Evolutionary conservation across 192 early-diverging fungal species (phyloP), one percentile per base, ranked within the genome.

Genomic region (Coemansia sp.): DNA sequence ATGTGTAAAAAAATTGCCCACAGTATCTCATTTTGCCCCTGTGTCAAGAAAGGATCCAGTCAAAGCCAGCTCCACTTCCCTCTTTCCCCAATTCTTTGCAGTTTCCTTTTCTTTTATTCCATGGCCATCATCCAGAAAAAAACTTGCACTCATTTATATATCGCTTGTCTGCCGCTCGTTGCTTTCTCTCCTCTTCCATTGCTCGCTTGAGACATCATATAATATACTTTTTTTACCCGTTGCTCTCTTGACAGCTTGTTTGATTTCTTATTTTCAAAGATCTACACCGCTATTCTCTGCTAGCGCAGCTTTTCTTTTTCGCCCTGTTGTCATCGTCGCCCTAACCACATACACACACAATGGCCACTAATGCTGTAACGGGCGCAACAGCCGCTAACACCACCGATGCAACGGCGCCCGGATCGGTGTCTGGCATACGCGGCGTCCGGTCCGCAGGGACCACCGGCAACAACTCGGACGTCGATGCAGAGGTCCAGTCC

Each of bases 401-500:
- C 31, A 30, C 55, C 26, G 55, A 57, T 6, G 30, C 55, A 20
- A 29, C 31, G 8, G 31, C 55, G 30, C 30, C 55, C 1, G 55
- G 55, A 57, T 57, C 55, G 28, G 1, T 18, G 28, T 18, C 16
- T 15, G 26, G 18, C 16, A 18, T 18, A 18, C 31, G 55, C 31
- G 16, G 29, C 12, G 16, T 15, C 55, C 28, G 33, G 55, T 33
- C 55, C 33, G 55, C 55, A 16, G 46, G 43, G 23, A 45, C 66
- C 2, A 49, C 30, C 31, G 59, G 63, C 18, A 68, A 61, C 60
- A 72, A 67, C 72, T 72, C 78, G 1, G 78, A 81, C 51, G 46
- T 71, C 15, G 78, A 81, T 43, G 61, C 59, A 6, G 76, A 85
- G 53, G 63, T 67, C 30, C 78, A 71, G 52, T 66, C 72, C 43